phyloP scores from a whole-genome alignment of 306 rosid genomes.

The Gillenia trifoliata region DNA sequence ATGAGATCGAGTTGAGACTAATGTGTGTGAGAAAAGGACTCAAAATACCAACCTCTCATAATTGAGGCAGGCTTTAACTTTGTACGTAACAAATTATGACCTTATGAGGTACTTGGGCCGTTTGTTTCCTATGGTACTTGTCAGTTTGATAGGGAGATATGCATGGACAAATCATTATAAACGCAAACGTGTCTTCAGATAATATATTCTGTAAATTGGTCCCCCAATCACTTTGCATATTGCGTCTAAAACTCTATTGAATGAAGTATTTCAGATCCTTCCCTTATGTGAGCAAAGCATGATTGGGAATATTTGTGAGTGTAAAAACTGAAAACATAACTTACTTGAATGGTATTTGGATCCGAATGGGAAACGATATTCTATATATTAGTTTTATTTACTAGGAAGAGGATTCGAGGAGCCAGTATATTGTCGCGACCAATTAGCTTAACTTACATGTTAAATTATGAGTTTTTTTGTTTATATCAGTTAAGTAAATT shows the following conservation, averaged over 20 bases:
- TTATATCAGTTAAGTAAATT: no score
- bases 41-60: neutral
- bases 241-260: neutral
- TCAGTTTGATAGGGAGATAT: neutral
- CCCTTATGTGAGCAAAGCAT: neutral
- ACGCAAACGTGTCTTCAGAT: neutral
- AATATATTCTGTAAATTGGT: neutral
- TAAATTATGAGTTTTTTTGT: no score
- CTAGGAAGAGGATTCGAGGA: neutral
- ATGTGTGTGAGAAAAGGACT: neutral
- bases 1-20: neutral
- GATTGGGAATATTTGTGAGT: neutral
- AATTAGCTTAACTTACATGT: neutral
- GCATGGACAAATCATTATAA: neutral
- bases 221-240: neutral
- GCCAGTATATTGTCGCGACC: no score
- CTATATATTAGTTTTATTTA: neutral
- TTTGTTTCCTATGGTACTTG: neutral
- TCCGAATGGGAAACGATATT: neutral
- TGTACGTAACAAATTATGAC: neutral
- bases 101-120: neutral
- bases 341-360: neutral
- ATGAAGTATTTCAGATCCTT: neutral
- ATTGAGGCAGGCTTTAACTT: neutral
- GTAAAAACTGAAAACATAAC: neutral